Percentiles rank a stretch among this genome's conserved stretches.
These are phyloP conservation scores for Excoecaria cochinchinensis DNA, from an alignment of 345 rosid species.

Conservation along the genomic window DNA sequence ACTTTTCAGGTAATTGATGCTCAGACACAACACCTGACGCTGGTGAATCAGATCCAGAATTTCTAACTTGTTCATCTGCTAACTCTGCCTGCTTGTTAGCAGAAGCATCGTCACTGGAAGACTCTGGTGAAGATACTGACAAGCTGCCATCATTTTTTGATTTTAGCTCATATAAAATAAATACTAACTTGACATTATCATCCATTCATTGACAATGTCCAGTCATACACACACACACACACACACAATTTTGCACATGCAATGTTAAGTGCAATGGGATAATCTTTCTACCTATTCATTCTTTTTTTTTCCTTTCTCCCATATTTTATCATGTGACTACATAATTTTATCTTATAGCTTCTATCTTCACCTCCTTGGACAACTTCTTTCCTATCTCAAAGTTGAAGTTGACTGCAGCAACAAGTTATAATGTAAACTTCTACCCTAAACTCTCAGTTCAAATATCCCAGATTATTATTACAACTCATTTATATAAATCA, in stretches of 20 bases:
- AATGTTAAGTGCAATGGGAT: not conserved
- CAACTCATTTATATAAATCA: slow-evolving; percentile 3
- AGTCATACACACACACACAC: not conserved
- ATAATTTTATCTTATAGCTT: not conserved
- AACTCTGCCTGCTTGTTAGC: slow-evolving; percentile 45
- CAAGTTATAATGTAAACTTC: not conserved
- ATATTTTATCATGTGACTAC: not conserved
- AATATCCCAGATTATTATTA: not conserved
- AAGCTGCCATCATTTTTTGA: slow-evolving; percentile 42
- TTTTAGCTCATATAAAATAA: slow-evolving; percentile 8
- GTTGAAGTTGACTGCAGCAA: not conserved
- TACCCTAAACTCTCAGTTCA: not conserved
- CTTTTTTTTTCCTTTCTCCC: not conserved
- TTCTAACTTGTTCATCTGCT: slow-evolving; percentile 50
- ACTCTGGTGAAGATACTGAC: slow-evolving; percentile 40
- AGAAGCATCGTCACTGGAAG: slow-evolving; percentile 41
- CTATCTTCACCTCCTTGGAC: not conserved
- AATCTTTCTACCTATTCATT: not conserved
- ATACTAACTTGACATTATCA: not conserved
- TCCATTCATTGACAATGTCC: not conserved
- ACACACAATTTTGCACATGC: not conserved
- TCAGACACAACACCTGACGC: slow-evolving; percentile 51
- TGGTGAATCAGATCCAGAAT: slow-evolving; percentile 60
- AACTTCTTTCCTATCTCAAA: not conserved
- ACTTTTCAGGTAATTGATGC: slow-evolving; percentile 52